A percentile compares a stretch with the other conserved stretches of the same genome.
These are phyloP conservation scores for Paecilomyces dactylethromorphus DNA, from an alignment of 2,329 filamentous ascomycete species.

Conservation along the genomic window DNA sequence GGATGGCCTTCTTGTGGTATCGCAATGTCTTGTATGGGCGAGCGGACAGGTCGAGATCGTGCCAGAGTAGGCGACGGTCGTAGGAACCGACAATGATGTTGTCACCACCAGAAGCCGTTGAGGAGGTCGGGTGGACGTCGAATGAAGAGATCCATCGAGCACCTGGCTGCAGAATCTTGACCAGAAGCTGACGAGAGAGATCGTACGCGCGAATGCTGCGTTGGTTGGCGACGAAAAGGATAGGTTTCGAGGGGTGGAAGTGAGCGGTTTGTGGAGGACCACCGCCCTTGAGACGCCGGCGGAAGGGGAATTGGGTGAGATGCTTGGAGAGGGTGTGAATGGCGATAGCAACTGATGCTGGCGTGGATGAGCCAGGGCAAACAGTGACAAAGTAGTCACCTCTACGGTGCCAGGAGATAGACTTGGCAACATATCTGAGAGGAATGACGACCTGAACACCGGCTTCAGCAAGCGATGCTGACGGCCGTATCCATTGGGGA, in stretches of 20 bases:
- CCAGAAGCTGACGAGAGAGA: constrained; percentile 78
- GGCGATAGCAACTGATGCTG: constrained; percentile 60
- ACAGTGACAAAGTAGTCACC: constrained; percentile 94
- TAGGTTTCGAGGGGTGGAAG: constrained; percentile 87
- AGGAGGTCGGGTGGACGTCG: constrained; percentile 83
- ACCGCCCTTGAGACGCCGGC: constrained; percentile 60
- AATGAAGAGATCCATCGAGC: constrained; percentile 93
- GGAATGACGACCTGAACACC: constrained; percentile 73
- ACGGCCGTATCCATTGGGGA: constrained; percentile 78
- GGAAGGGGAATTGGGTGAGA: constrained; percentile 90
- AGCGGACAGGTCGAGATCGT: constrained; percentile 86
- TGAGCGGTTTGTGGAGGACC: constrained; percentile 79
- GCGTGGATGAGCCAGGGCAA: constrained; percentile 57
- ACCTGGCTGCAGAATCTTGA: constrained; percentile 90
- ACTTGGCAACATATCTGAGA: constrained; percentile 74
- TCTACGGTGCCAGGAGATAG: constrained; percentile 85
- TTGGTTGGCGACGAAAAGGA: constrained; percentile 95
- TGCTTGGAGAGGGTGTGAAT: constrained; percentile 96
- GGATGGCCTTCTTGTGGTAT: constrained; percentile 88
- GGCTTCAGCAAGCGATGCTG: constrained; percentile 63
- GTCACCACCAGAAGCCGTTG: constrained; percentile 83
- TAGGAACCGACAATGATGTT: constrained; percentile 93
- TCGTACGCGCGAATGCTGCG: constrained; percentile 92
- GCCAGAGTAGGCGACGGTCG: constrained; percentile 89
- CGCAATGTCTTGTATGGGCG: constrained; percentile 94